Evolutionary conservation across 2,329 filamentous ascomycete genomes (phyloP).

Genomic region (Botrytis squamosa): DNA sequence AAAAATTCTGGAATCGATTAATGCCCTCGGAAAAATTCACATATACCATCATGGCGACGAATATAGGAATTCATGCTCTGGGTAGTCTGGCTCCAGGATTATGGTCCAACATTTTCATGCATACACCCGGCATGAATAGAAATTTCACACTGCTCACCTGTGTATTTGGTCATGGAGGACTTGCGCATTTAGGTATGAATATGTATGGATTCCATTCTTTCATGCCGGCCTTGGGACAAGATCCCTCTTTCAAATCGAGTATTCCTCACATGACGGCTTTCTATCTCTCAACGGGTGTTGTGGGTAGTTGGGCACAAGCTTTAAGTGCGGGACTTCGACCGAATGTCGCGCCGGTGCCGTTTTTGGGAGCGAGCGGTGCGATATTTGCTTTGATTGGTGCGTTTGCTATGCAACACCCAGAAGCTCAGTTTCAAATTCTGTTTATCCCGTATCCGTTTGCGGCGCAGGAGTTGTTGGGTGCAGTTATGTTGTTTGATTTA

Average conservation of each 20-base stretch:
- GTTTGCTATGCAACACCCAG: not conserved
- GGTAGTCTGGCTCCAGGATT: not conserved
- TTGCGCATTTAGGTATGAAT: conserved; percentile 7
- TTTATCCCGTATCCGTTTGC: conserved; percentile 9
- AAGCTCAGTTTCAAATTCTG: conserved; percentile 4
- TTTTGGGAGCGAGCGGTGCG: conserved; percentile 9
- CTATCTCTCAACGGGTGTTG: conserved; percentile 9
- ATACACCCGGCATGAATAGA: not conserved
- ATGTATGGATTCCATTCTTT: conserved; percentile 14
- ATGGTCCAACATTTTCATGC: not conserved
- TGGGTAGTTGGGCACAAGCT: conserved; percentile 13
- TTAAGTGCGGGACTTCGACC: conserved; percentile 4
- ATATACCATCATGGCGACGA: not conserved
- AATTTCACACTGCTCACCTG: conserved; percentile 12
- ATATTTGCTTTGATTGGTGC: not conserved
- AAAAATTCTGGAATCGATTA: not conserved
- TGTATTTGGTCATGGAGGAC: conserved; percentile 8
- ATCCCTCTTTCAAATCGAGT: not conserved
- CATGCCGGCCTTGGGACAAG: conserved; percentile 8
- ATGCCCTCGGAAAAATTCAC: conserved; percentile 7
- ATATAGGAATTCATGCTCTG: conserved; percentile 6
- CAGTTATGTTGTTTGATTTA: conserved; percentile 7
- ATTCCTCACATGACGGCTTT: conserved; percentile 14
- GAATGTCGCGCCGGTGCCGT: not conserved
- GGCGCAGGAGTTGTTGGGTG: not conserved